Evolutionary conservation across 805 yeast genomes (phyloP).

Genomic region (Kregervanrija pseudodelftensis): DNA sequence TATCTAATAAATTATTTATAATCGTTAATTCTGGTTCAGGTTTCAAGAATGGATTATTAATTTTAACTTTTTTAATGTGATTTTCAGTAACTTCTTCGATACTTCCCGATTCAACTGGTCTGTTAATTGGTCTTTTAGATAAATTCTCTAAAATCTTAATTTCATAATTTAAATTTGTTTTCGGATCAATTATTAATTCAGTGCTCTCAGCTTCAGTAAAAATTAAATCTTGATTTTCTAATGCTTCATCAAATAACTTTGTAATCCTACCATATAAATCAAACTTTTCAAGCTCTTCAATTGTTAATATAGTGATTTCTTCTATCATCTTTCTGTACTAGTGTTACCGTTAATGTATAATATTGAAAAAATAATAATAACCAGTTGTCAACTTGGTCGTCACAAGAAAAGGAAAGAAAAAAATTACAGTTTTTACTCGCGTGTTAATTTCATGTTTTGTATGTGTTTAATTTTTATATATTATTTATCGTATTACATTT

Average conservation of each 20-base stretch:
- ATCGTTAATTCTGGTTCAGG: constrained; percentile 75
- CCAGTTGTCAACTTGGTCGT: too few species aligned
- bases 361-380: too few species aligned
- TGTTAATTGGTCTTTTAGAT: constrained; percentile 28
- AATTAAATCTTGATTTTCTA: constrained; percentile 18
- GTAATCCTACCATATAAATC: constrained; percentile 14
- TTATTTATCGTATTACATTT: too few species aligned
- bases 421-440: too few species aligned
- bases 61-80: constrained; percentile 24
- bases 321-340: background rate
- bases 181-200: constrained; percentile 18
- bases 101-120: constrained; percentile 28
- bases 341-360: too few species aligned
- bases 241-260: constrained; percentile 18
- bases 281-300: constrained; percentile 17
- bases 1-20: constrained; percentile 40
- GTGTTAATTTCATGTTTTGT: too few species aligned
- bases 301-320: constrained; percentile 8
- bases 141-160: constrained; percentile 28
- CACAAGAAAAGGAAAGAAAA: too few species aligned
- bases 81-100: constrained; percentile 31
- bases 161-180: constrained; percentile 22
- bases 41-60: constrained; percentile 65
- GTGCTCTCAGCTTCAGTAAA: constrained; percentile 12
- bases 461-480: too few species aligned